Base-by-base conservation (phyloP, 495 filamentous ascomycete genomes). In the Coniosporium apollinis region DNA sequence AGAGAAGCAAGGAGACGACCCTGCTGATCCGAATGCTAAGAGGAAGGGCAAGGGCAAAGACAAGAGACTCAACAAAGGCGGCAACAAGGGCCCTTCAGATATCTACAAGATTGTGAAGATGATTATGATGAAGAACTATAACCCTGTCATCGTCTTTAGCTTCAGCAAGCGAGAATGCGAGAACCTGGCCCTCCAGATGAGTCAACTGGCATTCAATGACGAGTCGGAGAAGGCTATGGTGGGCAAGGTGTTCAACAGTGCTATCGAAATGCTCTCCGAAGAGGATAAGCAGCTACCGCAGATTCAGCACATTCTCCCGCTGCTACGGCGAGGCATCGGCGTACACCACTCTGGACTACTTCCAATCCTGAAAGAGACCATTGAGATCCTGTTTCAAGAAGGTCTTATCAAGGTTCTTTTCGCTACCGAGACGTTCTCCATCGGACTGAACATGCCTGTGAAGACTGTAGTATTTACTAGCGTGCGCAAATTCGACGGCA, bases 81-180 rank as follows among this genome's bases (percentile, higher is more conserved):
- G 79, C 14, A 72, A 75, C 28, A 61, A 70, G 22, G 74, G 69
- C 1, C 69, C 69, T 6, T 75, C 72, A 3, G 89, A 97, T 55
- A 93, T 97, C 37, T 86, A 81, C 60, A 94, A 94, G 62, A 89
- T 97, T 43, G 81, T 96, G 33, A 81, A 77, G 51, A 96, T 96
- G 91, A 92, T 94, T 45, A 92, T 97, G 79, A 63, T 82, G 52
- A 89, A 84, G 58, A 85, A 76, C 45, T 83, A 83, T 55, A 94
- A 96, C 47, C 89, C 89, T 1, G 91, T 96, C 46, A 97, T 97
- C 48, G 85, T 97, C 26, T 97, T 97, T 69, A 93, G 82, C 53
- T 97, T 97, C 66, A 93, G 84, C 65, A 97, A 97, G 64, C 70
- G 89, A 33, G 83, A 94, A 40, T 94, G 86, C 52, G 89, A 97